A percentile compares a stretch with the other conserved stretches of the same genome.
Evolutionary conservation across 2,329 filamentous ascomycete genomes (phyloP).

Genomic region (Didymella glomerata): DNA sequence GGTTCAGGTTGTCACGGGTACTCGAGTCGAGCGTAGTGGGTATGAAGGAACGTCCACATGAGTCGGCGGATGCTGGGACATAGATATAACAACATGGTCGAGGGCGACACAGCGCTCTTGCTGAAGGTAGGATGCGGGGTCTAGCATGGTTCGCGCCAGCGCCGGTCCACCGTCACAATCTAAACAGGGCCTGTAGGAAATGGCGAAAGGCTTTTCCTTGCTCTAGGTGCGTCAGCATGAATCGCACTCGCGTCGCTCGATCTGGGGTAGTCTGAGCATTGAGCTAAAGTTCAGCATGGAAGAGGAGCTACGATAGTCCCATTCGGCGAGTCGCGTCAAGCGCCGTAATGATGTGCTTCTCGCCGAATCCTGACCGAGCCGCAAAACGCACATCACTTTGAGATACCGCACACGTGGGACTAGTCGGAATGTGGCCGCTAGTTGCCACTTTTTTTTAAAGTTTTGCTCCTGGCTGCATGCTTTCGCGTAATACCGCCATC

Average conservation of each 20-base stretch:
- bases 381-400: conserved; percentile 31
- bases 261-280: conserved; percentile 38
- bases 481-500: conserved; percentile 29
- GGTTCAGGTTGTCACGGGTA: conserved; percentile 24
- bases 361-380: conserved; percentile 43
- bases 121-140: conserved; percentile 47
- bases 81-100: conserved; percentile 45
- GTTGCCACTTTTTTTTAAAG: conserved; percentile 41
- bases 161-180: conserved; percentile 40
- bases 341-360: conserved; percentile 30
- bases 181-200: conserved; percentile 35
- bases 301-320: conserved; percentile 26
- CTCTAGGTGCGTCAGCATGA: conserved; percentile 41
- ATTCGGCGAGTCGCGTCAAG: conserved; percentile 34
- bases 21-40: conserved; percentile 35
- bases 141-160: conserved; percentile 46
- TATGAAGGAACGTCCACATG: conserved; percentile 33
- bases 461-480: conserved; percentile 30
- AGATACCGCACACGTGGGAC: conserved; percentile 27
- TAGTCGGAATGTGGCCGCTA: conserved; percentile 36
- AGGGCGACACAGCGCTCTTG: conserved; percentile 33
- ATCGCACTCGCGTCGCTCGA: conserved; percentile 38
- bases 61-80: conserved; percentile 34
- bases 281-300: conserved; percentile 29
- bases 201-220: conserved; percentile 37